phyloP scores from a whole-genome alignment of 306 rosid species.

The Pueraria montana region DNA sequence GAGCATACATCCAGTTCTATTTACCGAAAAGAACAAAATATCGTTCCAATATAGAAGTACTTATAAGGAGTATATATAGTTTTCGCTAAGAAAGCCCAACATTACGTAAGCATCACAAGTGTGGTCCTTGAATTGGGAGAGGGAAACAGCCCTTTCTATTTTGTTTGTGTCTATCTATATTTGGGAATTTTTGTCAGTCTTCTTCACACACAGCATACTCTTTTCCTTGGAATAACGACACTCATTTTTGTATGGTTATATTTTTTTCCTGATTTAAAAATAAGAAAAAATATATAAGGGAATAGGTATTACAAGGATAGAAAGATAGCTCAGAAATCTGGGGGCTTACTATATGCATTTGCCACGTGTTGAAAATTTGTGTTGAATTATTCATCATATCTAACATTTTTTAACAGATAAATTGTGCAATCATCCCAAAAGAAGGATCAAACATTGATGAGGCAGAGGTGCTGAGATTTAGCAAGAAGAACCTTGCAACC shows the following conservation, averaged over 20 bases:
- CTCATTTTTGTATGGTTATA: neutral
- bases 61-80: neutral
- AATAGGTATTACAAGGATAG: neutral
- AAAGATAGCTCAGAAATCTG: neutral
- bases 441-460: slow-evolving; percentile 67
- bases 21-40: neutral
- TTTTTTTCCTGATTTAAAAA: neutral
- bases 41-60: neutral
- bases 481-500: slow-evolving; percentile 84
- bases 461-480: slow-evolving; percentile 65
- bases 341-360: neutral
- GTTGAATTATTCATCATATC: neutral
- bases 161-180: neutral
- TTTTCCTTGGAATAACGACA: neutral
- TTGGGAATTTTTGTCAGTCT: too few species aligned
- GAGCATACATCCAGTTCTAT: neutral
- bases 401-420: slow-evolving; percentile 60
- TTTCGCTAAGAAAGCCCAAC: neutral
- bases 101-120: neutral
- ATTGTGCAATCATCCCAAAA: slow-evolving; percentile 84
- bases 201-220: too few species aligned
- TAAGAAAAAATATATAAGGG: neutral
- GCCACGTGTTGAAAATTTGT: neutral
- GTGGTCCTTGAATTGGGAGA: neutral
- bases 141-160: neutral